Conservation (phyloP, 192 early-diverging fungal species). For the Coemansia sp. region DNA sequence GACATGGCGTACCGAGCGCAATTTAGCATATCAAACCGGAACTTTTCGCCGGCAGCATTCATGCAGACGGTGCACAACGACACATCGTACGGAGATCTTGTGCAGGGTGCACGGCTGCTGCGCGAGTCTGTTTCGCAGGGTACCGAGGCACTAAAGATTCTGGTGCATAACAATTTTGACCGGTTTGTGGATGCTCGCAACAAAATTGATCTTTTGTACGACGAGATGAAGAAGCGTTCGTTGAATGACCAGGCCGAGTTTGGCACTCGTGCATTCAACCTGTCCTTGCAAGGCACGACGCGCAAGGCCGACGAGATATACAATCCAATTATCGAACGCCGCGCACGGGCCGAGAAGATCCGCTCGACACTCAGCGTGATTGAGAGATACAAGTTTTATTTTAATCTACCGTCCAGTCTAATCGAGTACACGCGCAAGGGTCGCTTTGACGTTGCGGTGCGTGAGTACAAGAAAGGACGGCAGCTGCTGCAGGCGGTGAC, state of each 20-base stretch:
- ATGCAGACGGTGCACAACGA: constrained; percentile 78
- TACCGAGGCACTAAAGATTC: constrained; percentile 78
- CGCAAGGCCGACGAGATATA: constrained; percentile 79
- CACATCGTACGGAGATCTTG: constrained; percentile 83
- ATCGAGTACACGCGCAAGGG: constrained; percentile 80
- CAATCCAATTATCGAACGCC: constrained; percentile 79
- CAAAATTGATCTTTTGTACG: constrained; percentile 91
- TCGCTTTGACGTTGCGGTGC: constrained; percentile 85
- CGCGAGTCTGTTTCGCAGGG: constrained; percentile 74
- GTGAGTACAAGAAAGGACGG: constrained; percentile 95
- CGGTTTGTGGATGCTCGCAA: constrained; percentile 93
- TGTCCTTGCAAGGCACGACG: constrained; percentile 64
- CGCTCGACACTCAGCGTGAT: constrained; percentile 83
- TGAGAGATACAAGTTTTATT: constrained; percentile 96
- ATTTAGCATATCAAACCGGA: constrained; percentile 54
- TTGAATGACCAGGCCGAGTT: constrained; percentile 77
- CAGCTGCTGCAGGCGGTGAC: constrained; percentile 67
- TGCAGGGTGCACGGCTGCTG: constrained; percentile 69
- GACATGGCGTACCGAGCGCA: constrained; percentile 52
- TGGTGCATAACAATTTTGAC: constrained; percentile 96
- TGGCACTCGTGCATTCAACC: constrained; percentile 73
- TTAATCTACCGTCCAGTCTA: constrained; percentile 89
- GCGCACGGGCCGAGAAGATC: constrained; percentile 87
- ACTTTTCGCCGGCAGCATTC: constrained; percentile 71
- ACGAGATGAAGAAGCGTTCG: constrained; percentile 85